Evolutionary conservation across 2,329 filamentous ascomycete species (phyloP), one percentile per base, ranked within the genome.

Genomic region (Colletotrichum sp.): DNA sequence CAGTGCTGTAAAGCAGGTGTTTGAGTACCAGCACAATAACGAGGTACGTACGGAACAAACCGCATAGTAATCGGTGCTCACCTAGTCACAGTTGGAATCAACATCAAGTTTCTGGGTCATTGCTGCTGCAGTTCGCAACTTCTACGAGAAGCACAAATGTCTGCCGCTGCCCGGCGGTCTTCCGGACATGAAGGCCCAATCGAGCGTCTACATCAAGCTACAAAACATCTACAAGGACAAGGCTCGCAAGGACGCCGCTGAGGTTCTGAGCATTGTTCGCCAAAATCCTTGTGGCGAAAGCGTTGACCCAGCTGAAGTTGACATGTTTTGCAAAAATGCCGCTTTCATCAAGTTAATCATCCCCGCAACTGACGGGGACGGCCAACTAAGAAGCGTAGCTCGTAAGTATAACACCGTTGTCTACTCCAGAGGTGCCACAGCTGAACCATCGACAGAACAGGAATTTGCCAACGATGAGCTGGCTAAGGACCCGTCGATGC

Each of bases 171-270:
- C 96, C 1, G 98, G 97, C 15, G 93, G 94, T 5, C 88, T 99
- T 3, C 97, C 98, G 3, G 97, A 99, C 83, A 99, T 99, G 97
- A 99, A 99, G 87, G 96, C 97, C 4, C 92, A 96, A 82, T 98
- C 96, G 5, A 92, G 90, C 72, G 94, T 98, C 77, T 99, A 99
- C 86, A 94, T 99, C 79, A 90, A 93, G 80, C 90, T 99, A 15
- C 97, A 99, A 83, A 96, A 94, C 80, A 92, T 99, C 75, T 99
- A 99, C 91, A 98, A 98, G 85, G 85, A 88, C 26, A 98, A 98
- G 84, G 96, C 97, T 59, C 92, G 94, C 39, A 87, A 91, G 80
- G 97, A 99, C 81, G 87, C 93, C 16, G 90, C 91, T 34, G 94
- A 98, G 83, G 94, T 99, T 4, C 86, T 95, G 4, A 85, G 88